Evolutionary conservation across 2,329 filamentous ascomycete genomes (phyloP), one percentile per base, ranked within the genome.

Genomic region (Penicillium sp.): DNA sequence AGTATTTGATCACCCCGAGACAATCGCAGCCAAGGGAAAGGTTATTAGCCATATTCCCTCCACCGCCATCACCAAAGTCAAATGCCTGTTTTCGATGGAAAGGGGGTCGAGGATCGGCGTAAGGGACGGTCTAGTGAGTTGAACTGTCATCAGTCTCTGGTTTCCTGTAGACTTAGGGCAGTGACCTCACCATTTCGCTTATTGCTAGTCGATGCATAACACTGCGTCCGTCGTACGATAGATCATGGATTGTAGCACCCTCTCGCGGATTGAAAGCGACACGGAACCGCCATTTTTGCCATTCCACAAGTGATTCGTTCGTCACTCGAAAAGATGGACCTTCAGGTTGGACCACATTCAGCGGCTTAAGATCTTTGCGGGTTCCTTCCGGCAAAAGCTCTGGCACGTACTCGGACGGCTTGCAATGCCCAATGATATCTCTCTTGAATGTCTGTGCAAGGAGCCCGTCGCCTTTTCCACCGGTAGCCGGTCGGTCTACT

Each of bases 31-130:
- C 68, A 3, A 71, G 60, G 0, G 68, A 71, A 86, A 90, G 77
- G 58, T 88, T 88, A 65, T 90, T 90, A 14, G 85, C 84, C 45
- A 80, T 83, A 45, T 83, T 80, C 1, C 88, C 88, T 22, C 84
- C 83, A 5, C 87, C 87, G 9, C 81, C 84, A 54, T 90, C 86
- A 7, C 88, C 88, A 55, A 90, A 83, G 61, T 90, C 87, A 62
- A 90, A 89, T 0, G 87, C 87, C 49, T 86, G 83, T 67, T 90
- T 90, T 40, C 86, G 80, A 48, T 87, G 84, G 66, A 83, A 89
- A 0, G 86, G 87, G 0, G 79, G 74, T 1, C 87, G 80, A 1
- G 84, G 84, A 61, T 89, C 87, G 3, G 77, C 85, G 59, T 89
- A 90, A 0, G 85, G 85, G 0, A 88, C 85, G 1, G 69, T 72